Conservation (phyloP, 2,329 filamentous ascomycete genomes). For the Endoconidiophora laricicola region DNA sequence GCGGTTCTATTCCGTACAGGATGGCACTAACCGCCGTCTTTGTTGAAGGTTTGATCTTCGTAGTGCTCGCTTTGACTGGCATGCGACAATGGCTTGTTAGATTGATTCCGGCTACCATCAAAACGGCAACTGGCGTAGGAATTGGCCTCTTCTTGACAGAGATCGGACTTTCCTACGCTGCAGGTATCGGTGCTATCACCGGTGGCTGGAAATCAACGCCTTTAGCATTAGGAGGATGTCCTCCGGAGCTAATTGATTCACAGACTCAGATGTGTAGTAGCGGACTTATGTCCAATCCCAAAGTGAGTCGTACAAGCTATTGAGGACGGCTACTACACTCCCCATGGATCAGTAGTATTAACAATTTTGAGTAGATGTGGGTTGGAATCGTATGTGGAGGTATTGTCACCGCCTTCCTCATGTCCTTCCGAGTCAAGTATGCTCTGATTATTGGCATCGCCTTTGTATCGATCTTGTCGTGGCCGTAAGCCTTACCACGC, state of each 20-base stretch:
- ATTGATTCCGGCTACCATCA: conserved; percentile 46
- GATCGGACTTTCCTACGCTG: conserved; percentile 56
- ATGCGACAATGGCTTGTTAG: conserved; percentile 59
- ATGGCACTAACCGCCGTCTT: conserved; percentile 48
- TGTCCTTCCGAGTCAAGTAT: conserved; percentile 61
- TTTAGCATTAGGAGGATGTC: conserved; percentile 61
- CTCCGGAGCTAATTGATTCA: conserved; percentile 32
- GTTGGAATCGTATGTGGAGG: conserved; percentile 69
- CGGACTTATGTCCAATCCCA: conserved; percentile 61
- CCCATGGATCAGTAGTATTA: neutral
- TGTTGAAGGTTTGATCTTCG: conserved; percentile 46
- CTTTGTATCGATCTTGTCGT: conserved; percentile 56
- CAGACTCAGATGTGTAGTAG: conserved; percentile 33
- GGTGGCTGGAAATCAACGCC: conserved; percentile 50
- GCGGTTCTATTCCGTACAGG: conserved; percentile 38
- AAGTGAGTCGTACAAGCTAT: conserved; percentile 27
- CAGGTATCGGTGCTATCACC: conserved; percentile 69
- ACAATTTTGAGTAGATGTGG: conserved; percentile 47
- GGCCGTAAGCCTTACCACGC: conserved; percentile 38
- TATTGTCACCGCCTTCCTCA: conserved; percentile 62
- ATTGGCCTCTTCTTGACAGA: conserved; percentile 49
- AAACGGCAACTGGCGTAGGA: conserved; percentile 47
- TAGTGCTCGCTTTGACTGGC: conserved; percentile 47
- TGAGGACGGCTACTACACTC: neutral
- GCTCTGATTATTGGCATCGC: conserved; percentile 59